Percentiles rank a stretch among this genome's conserved stretches.
Evolutionary conservation across 2,329 filamentous ascomycete species (phyloP).

Genomic region (Pseudopyricularia javanii): DNA sequence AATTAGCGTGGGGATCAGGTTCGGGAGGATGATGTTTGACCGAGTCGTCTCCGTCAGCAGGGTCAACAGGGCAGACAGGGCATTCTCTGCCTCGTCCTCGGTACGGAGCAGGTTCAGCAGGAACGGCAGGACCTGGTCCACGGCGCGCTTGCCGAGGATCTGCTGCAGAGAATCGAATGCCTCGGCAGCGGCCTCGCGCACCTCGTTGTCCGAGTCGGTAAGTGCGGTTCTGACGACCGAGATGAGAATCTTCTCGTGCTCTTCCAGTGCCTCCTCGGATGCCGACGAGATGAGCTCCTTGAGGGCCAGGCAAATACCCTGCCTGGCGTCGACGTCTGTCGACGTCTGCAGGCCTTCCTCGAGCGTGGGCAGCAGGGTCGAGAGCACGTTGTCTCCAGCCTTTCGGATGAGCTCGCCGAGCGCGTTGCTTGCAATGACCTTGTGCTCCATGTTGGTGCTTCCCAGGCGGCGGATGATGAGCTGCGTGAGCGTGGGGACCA

Average conservation of each 20-base stretch:
- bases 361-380: constrained; percentile 77
- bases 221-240: constrained; percentile 87
- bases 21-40: constrained; percentile 92
- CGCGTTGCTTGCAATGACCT: constrained; percentile 95
- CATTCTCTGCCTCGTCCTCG: constrained; percentile 81
- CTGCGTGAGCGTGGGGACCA: constrained; percentile 88
- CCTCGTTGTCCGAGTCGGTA: constrained; percentile 78
- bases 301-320: constrained; percentile 94
- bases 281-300: constrained; percentile 88
- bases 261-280: constrained; percentile 76
- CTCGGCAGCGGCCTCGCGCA: constrained; percentile 90
- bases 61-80: constrained; percentile 81
- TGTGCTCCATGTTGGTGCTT: constrained; percentile 96
- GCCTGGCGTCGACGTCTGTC: constrained; percentile 82
- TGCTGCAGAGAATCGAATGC: constrained; percentile 93
- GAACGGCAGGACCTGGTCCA: constrained; percentile 90
- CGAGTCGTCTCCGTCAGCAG: constrained; percentile 86
- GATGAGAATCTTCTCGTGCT: constrained; percentile 90
- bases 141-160: constrained; percentile 83
- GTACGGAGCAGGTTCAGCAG: constrained; percentile 80
- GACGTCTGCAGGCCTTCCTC: constrained; percentile 83
- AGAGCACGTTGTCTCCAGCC: constrained; percentile 84
- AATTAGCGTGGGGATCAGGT: constrained; percentile 86
- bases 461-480: constrained; percentile 88
- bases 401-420: constrained; percentile 94